A percentile compares a stretch with the other conserved stretches of the same genome.
Evolutionary conservation across 768 basidiomycete genomes (phyloP).

Genomic region (Phlebiopsis flavidoalba): DNA sequence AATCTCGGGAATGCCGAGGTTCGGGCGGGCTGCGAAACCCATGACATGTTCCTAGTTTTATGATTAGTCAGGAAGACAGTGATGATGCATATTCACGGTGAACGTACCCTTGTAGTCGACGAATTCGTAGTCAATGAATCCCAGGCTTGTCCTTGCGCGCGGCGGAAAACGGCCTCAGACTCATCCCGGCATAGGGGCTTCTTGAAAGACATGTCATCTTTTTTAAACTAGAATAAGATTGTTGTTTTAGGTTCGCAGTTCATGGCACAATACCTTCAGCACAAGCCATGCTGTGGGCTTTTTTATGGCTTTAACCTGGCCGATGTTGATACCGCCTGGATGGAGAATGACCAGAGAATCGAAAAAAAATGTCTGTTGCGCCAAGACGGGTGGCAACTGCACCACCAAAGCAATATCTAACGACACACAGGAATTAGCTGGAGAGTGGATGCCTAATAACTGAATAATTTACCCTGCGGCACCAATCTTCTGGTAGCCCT

Average conservation of each 20-base stretch:
- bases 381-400: conserved; percentile 25
- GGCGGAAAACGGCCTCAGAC: conserved; percentile 27
- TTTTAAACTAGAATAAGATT: neutral
- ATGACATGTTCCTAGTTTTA: conserved; percentile 37
- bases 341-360: conserved; percentile 37
- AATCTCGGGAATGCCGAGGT: conserved; percentile 36
- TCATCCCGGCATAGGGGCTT: conserved; percentile 19
- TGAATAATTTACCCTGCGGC: conserved; percentile 33
- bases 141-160: conserved; percentile 23
- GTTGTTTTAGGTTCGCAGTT: neutral
- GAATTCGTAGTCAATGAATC: conserved; percentile 31
- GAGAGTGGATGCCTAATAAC: neutral
- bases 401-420: conserved; percentile 37
- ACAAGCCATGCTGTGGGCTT: conserved; percentile 27
- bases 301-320: conserved; percentile 32
- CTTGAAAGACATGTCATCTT: conserved; percentile 32
- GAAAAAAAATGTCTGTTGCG: conserved; percentile 28
- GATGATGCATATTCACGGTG: neutral
- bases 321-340: conserved; percentile 28
- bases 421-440: neutral
- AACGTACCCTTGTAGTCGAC: conserved; percentile 29
- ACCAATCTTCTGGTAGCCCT: conserved; percentile 36
- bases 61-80: neutral
- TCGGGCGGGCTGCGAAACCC: conserved; percentile 46
- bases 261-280: conserved; percentile 27